Conservation (phyloP, 2,329 filamentous ascomycete species). For the Monosporascus cannonballus region DNA sequence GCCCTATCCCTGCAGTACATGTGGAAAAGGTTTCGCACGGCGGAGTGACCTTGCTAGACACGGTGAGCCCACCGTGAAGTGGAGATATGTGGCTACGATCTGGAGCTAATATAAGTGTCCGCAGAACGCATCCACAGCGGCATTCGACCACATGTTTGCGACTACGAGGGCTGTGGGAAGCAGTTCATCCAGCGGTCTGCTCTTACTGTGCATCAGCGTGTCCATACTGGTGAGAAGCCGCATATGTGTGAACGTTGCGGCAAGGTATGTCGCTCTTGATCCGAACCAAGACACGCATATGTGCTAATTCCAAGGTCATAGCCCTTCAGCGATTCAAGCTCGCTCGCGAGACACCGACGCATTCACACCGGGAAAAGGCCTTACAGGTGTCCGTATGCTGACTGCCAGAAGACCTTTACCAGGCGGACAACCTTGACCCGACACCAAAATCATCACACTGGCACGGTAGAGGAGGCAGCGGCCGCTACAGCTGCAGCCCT, state of each 20-base stretch:
- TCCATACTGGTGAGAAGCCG: constrained; percentile 96
- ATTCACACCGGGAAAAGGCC: constrained; percentile 95
- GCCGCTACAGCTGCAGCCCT: constrained; percentile 82
- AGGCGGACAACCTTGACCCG: constrained; percentile 89
- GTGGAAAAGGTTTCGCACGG: constrained; percentile 85
- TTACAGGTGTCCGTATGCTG: constrained; percentile 95
- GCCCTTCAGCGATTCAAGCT: constrained; percentile 96
- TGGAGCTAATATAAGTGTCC: constrained; percentile 18
- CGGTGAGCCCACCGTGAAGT: constrained; percentile 52
- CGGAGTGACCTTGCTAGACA: constrained; percentile 91
- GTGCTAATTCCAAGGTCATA: constrained; percentile 32
- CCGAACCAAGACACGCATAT: background rate
- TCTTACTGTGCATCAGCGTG: constrained; percentile 87
- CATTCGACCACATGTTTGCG: constrained; percentile 84
- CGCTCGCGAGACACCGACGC: constrained; percentile 83
- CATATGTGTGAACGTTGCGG: constrained; percentile 96
- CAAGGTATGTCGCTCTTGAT: constrained; percentile 61
- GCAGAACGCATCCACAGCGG: constrained; percentile 93
- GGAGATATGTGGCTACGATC: background rate
- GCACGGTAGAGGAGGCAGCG: constrained; percentile 89
- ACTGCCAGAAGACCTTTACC: constrained; percentile 98
- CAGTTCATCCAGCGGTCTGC: constrained; percentile 97
- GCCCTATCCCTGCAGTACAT: constrained; percentile 84
- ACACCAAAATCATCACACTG: constrained; percentile 93
- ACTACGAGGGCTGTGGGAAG: constrained; percentile 82